Percentiles rank a stretch among this genome's conserved stretches.
Evolutionary conservation across 345 rosid genomes (phyloP).

Genomic region (Mangifera indica): DNA sequence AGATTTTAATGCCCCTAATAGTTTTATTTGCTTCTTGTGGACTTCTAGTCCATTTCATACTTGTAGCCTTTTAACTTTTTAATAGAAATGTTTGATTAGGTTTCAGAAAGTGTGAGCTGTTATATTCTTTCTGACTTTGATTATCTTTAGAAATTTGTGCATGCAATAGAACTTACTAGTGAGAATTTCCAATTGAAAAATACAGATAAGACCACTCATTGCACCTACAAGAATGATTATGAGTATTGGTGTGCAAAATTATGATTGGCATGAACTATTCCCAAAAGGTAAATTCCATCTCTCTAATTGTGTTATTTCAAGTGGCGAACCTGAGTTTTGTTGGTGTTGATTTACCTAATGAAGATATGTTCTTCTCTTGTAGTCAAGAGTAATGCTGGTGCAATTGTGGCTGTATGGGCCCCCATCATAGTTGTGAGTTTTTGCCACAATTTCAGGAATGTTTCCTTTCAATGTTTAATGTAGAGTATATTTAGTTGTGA

Average conservation of each 20-base stretch:
- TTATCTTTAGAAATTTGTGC: slow-evolving; percentile 7
- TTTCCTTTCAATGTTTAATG: background rate
- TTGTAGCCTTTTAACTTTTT: too few relatives aligned
- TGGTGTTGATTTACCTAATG: slow-evolving; percentile 19
- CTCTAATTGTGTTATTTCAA: slow-evolving; percentile 6
- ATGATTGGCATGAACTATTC: slow-evolving; percentile 88
- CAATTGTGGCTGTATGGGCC: slow-evolving; percentile 90
- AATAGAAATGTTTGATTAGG: background rate
- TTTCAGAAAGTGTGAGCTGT: background rate
- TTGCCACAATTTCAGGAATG: background rate
- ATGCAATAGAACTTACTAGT: slow-evolving; percentile 1
- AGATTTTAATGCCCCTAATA: too few relatives aligned
- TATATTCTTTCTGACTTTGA: background rate
- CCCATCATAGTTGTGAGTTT: slow-evolving; percentile 87
- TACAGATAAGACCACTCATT: slow-evolving; percentile 89
- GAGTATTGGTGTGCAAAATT: slow-evolving; percentile 62
- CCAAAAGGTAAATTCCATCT: slow-evolving; percentile 57
- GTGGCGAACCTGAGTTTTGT: background rate
- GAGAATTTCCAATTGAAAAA: slow-evolving; percentile 19
- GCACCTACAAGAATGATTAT: slow-evolving; percentile 76
- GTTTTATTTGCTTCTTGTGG: too few relatives aligned
- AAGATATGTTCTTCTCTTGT: slow-evolving; percentile 25
- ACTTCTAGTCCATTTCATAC: too few relatives aligned
- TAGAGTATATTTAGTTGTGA: slow-evolving; percentile 6
- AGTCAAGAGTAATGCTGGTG: slow-evolving; percentile 90